Conservation (phyloP, 225 moss, liverwort and hornwort species). For the Bryum argenteum region DNA sequence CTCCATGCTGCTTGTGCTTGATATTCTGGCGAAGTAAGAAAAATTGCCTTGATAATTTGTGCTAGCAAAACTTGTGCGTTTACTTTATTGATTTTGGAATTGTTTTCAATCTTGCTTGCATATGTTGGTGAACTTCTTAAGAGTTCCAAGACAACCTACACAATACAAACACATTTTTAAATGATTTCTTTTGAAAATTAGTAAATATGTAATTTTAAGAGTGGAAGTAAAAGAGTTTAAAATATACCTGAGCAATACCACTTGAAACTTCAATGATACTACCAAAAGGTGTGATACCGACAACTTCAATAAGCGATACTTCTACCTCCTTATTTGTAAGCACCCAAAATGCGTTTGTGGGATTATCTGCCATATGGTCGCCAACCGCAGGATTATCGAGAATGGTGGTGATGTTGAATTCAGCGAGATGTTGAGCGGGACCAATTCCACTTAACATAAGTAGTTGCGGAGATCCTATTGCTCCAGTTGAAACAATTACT, state of each 20-base stretch:
- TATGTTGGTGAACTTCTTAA: no score
- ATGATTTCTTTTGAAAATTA: no score
- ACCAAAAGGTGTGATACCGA: constrained; percentile 54
- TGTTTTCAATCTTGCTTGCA: no score
- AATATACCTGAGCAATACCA: constrained; percentile 32
- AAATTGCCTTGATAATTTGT: constrained; percentile 28
- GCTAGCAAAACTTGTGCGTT: constrained; percentile 38
- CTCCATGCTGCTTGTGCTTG: constrained; percentile 39
- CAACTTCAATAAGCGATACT: constrained; percentile 44
- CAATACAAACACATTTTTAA: no score
- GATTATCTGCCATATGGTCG: constrained; percentile 57
- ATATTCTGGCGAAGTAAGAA: background rate
- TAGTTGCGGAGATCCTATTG: constrained; percentile 66
- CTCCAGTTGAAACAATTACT: constrained; percentile 53
- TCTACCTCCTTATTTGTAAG: constrained; percentile 54
- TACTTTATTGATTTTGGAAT: no score
- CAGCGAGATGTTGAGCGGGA: constrained; percentile 39
- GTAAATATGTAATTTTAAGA: no score
- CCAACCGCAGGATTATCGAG: constrained; percentile 47
- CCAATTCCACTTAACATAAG: constrained; percentile 74
- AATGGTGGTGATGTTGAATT: constrained; percentile 51
- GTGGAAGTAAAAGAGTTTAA: no score
- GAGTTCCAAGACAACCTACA: no score
- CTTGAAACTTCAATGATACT: constrained; percentile 65
- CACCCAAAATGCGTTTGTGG: constrained; percentile 45